These are phyloP conservation scores for Rhodotorula babjevae DNA, from an alignment of 768 basidiomycete species.

Conservation along the genomic window DNA sequence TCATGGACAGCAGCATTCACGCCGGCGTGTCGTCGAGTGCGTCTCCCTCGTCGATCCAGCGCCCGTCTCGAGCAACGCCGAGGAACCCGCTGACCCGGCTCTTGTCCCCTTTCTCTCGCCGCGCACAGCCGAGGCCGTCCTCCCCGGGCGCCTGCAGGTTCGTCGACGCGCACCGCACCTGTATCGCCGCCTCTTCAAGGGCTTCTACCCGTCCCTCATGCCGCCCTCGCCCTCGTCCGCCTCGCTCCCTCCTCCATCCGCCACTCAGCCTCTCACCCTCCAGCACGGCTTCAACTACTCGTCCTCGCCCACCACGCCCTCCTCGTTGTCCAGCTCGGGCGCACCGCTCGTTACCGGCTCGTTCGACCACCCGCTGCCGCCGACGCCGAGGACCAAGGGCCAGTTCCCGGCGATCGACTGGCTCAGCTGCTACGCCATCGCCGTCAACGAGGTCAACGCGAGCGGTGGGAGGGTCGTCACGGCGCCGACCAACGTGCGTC, in stretches of 20 bases:
- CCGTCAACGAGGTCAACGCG: slow-evolving; percentile 92
- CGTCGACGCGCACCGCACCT: slow-evolving; percentile 80
- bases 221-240: not conserved
- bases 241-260: not conserved
- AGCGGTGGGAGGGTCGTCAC: slow-evolving; percentile 90
- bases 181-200: slow-evolving; percentile 76
- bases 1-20: slow-evolving; percentile 88
- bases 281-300: not conserved
- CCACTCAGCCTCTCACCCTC: not conserved
- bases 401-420: slow-evolving; percentile 92
- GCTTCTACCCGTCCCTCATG: slow-evolving; percentile 29
- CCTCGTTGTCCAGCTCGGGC: not conserved
- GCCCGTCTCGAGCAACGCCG: too few species aligned
- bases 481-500: slow-evolving; percentile 51
- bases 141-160: slow-evolving; percentile 79
- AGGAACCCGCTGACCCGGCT: too few species aligned
- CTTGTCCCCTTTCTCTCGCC: not conserved
- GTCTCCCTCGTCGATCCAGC: too few species aligned
- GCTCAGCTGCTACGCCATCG: slow-evolving; percentile 74
- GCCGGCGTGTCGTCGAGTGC: slow-evolving; percentile 71
- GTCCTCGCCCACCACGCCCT: not conserved
- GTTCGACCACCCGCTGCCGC: slow-evolving; percentile 32
- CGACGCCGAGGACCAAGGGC: slow-evolving; percentile 54
- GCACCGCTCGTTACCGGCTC: slow-evolving; percentile 26
- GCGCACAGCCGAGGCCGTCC: slow-evolving; percentile 53